Percentiles rank a stretch among this genome's conserved stretches.
phyloP scores from a whole-genome alignment of 331 rosid species.

The Ulmus americana region DNA sequence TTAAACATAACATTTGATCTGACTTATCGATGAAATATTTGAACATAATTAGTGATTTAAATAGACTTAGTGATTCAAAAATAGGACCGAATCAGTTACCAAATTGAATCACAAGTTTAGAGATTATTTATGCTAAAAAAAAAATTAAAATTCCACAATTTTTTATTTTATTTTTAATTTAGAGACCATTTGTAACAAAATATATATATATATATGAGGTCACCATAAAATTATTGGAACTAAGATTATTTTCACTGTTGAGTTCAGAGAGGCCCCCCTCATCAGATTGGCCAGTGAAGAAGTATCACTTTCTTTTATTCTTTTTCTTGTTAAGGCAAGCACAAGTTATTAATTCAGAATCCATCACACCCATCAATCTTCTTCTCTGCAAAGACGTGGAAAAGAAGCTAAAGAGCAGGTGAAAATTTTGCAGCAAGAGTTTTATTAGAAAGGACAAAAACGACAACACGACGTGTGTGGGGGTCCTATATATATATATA shows the following conservation, averaged over 20 bases:
- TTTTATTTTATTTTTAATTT: background rate
- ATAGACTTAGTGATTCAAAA: too few relatives aligned
- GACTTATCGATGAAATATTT: too few relatives aligned
- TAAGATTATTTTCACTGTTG: slow-evolving; percentile 6
- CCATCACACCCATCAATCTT: slow-evolving; percentile 21
- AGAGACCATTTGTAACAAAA: background rate
- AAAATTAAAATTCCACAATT: too few relatives aligned
- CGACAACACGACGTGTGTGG: slow-evolving; percentile 7
- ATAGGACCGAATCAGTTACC: too few relatives aligned
- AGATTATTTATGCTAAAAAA: too few relatives aligned
- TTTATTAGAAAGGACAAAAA: slow-evolving; percentile 9
- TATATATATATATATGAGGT: background rate
- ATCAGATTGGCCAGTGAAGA: background rate
- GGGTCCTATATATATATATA: background rate
- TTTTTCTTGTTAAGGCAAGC: slow-evolving; percentile 3
- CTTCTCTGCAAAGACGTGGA: slow-evolving; percentile 17
- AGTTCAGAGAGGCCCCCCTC: background rate
- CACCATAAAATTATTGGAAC: background rate
- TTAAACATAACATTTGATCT: too few relatives aligned
- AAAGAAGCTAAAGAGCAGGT: slow-evolving; percentile 20
- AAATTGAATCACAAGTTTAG: too few relatives aligned
- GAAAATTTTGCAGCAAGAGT: slow-evolving; percentile 1
- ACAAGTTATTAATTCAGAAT: slow-evolving; percentile 3
- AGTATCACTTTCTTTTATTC: slow-evolving; percentile 1
- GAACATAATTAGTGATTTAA: too few relatives aligned